Percentiles rank a stretch among this genome's conserved stretches.
Evolutionary conservation across 2,329 filamentous ascomycete genomes (phyloP).

Genomic region (Trichoderma lentiforme): DNA sequence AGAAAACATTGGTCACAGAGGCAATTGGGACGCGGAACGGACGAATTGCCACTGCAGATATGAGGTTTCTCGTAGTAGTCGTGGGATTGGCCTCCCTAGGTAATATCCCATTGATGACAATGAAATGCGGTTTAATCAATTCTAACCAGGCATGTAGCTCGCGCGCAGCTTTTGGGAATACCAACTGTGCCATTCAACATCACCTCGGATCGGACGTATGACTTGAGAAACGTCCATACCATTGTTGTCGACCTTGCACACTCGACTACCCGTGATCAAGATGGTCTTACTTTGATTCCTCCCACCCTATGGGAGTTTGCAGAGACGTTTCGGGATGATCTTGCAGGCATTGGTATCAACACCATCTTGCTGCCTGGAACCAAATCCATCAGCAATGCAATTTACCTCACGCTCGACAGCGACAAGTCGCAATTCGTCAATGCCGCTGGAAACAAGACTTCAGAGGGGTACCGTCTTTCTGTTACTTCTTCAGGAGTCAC

Average conservation of each 20-base stretch:
- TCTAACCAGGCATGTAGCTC: background rate
- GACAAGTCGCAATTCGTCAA: slow-evolving; percentile 40
- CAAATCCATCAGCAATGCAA: slow-evolving; percentile 19
- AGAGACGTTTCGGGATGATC: slow-evolving; percentile 14
- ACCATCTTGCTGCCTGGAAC: background rate
- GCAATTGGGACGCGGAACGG: background rate
- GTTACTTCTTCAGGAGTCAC: slow-evolving; percentile 40
- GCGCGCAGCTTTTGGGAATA: slow-evolving; percentile 16
- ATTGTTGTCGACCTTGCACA: slow-evolving; percentile 9
- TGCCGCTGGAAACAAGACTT: slow-evolving; percentile 44
- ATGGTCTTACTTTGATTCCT: slow-evolving; percentile 19
- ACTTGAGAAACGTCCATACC: slow-evolving; percentile 11
- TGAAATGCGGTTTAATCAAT: background rate
- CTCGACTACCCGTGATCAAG: slow-evolving; percentile 7
- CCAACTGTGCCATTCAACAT: slow-evolving; percentile 17
- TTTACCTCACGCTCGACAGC: slow-evolving; percentile 46
- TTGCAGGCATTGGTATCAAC: slow-evolving; percentile 17
- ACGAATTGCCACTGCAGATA: background rate
- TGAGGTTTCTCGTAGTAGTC: background rate
- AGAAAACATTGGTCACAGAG: background rate
- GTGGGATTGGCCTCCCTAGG: slow-evolving; percentile 4
- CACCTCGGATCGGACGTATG: slow-evolving; percentile 3
- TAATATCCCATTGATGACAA: background rate
- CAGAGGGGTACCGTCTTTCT: slow-evolving; percentile 48
- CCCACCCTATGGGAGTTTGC: slow-evolving; percentile 17